Evolutionary conservation across 495 filamentous ascomycete genomes (phyloP), one percentile per base, ranked within the genome.

Genomic region (Neurospora sp.): DNA sequence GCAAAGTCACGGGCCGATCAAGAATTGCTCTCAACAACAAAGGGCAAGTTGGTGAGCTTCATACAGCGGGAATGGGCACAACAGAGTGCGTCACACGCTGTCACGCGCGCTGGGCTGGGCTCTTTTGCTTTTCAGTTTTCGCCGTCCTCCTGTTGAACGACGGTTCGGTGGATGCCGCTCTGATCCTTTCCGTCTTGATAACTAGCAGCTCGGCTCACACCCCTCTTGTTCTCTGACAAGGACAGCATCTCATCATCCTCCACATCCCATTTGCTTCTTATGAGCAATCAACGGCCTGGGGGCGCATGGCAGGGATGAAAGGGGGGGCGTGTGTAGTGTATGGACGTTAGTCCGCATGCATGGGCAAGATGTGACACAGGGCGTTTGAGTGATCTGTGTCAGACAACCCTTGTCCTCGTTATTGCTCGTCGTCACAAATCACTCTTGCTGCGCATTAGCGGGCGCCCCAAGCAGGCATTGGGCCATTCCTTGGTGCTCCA

Each of bases 361-460:
- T 71, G 44, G 71, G 71, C 31, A 39, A 48, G 20, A 65, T 44
- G 48, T 79, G 80, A 81, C 76, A 81, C 80, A 76, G 71, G 48
- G 68, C 76, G 71, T 80, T 74, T 76, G 76, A 76, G 72, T 78
- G 75, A 77, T 73, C 71, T 80, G 77, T 79, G 80, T 81, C 78
- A 80, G 78, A 74, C 77, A 79, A 74, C 68, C 77, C 75, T 73
- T 71, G 73, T 75, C 73, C 74, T 76, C 76, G 77, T 75, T 76
- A 80, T 73, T 76, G 75, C 74, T 71, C 77, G 65, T 75, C 76
- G 76, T 78, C 78, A 80, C 78, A 78, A 77, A 76, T 77, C 75
- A 68, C 77, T 74, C 76, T 77, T 77, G 70, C 72, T 39, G 72
- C 73, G 75, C 76, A 78, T 78, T 73, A 79, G 78, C 73, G 77